Conservation (phyloP, 139 green algal species). For the Parachlorella kessleri region DNA sequence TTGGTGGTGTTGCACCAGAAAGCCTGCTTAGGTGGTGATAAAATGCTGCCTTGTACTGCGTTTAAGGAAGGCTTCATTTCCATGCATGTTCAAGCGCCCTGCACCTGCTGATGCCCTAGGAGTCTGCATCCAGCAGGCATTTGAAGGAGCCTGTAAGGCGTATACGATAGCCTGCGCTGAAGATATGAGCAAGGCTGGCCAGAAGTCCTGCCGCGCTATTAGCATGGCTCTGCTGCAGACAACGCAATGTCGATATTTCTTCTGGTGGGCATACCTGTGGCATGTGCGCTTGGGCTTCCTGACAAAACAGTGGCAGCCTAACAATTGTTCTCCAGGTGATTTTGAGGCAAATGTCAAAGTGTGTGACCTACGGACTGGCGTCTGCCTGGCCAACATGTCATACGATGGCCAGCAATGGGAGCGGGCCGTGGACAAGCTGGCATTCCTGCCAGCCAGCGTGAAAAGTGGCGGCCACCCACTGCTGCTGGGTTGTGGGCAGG, state of each 20-base stretch:
- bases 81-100: too few species aligned
- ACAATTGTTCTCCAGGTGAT: slow-evolving; percentile 53
- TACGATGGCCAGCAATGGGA: slow-evolving; percentile 10
- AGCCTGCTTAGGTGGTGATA: too few species aligned
- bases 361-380: slow-evolving; percentile 11
- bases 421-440: slow-evolving; percentile 14
- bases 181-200: too few species aligned
- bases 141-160: too few species aligned
- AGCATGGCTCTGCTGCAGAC: background rate
- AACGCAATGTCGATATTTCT: background rate
- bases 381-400: slow-evolving; percentile 1
- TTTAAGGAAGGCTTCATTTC: too few species aligned
- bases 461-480: slow-evolving; percentile 15
- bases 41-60: too few species aligned
- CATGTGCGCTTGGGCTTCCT: background rate
- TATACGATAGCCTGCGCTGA: too few species aligned
- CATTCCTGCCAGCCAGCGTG: slow-evolving; percentile 7
- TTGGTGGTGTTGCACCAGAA: slow-evolving; percentile 35
- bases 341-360: slow-evolving; percentile 64
- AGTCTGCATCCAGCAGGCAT: too few species aligned
- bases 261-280: background rate
- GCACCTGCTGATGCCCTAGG: too few species aligned
- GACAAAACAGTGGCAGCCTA: background rate
- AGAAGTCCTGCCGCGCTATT: too few species aligned
- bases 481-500: slow-evolving; percentile 64